Evolutionary conservation across 2,329 filamentous ascomycete genomes (phyloP), one percentile per base, ranked within the genome.

Genomic region (Cadophora luteo-olivacea): DNA sequence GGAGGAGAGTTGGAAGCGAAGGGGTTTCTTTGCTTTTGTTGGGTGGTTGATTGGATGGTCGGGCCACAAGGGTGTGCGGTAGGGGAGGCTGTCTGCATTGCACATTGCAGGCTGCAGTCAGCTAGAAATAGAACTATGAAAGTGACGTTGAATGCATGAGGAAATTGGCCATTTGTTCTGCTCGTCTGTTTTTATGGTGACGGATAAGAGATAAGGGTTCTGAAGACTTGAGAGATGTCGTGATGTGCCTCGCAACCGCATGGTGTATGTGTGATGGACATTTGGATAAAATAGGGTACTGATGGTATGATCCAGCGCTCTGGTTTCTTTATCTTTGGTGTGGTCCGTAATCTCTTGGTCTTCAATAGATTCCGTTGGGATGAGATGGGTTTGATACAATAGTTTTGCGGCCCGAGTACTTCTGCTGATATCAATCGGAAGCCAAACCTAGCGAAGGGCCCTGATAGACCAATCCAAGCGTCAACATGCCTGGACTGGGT

Each of bases 121-220:
- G 55, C 55, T 41, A 4, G 55, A 60, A 60, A 41, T 41, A 60
- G 55, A 41, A 24, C 1, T 19, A 19, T 22, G 12, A 41, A 38
- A 60, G 55, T 60, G 55, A 60, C 55, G 55, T 25, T 38, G n/a
- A 19, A 33, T 58, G 55, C 55, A 58, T 16, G 16, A 45, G 41
- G 41, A 45, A 45, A 45, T 45, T 16, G 36, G 36, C 2, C 3
- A 14, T 38, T 9, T 9, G 14, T 9, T 14, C 36, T 38, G 36
- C 36, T 38, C 9, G 36, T 14, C 29, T 29, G 29, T 29, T 29
- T 29, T 29, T 3, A 36, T 22, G n/a, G 55, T 58, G 55, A 32
- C 55, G 33, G 32, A 38, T 24, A 36, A 38, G 55, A 49, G 45
- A 49, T n/a, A 58, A 41, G n/a, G 51, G 32, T 8, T 49, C 22